Conservation (phyloP, 768 basidiomycete genomes). For the Lactifluus volemus region DNA sequence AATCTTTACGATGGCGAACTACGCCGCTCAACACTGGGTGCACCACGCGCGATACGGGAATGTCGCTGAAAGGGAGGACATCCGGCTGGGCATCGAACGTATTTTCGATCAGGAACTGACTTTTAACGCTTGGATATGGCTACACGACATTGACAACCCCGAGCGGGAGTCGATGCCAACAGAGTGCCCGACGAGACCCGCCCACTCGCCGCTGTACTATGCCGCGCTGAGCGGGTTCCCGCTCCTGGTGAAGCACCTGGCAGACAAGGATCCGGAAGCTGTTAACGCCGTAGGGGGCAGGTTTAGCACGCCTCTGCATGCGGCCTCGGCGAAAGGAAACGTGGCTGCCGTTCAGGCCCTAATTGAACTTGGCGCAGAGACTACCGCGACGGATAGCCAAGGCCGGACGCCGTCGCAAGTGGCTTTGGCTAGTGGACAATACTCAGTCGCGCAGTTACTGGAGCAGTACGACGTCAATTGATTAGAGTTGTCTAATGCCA, state of each 20-base stretch:
- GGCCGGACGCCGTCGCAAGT: conserved; percentile 9
- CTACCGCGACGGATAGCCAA: background rate
- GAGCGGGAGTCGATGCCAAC: background rate
- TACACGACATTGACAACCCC: conserved; percentile 10
- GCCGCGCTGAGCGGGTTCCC: conserved; percentile 7
- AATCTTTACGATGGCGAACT: conserved; percentile 10
- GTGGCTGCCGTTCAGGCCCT: background rate
- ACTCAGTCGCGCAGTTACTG: conserved; percentile 1
- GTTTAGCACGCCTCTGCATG: background rate
- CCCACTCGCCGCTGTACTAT: conserved; percentile 2
- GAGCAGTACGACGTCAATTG: background rate
- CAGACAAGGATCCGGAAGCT: background rate
- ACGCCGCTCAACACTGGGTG: conserved; percentile 5
- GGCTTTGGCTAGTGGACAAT: background rate
- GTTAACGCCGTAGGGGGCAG: background rate
- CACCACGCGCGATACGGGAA: background rate
- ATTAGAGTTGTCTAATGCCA: background rate
- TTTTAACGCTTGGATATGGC: conserved; percentile 8
- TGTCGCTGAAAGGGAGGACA: background rate
- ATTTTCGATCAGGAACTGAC: background rate
- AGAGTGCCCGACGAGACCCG: background rate
- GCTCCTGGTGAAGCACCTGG: conserved; percentile 1
- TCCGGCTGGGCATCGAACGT: conserved; percentile 10
- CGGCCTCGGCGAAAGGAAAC: background rate
- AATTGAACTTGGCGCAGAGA: background rate